Evolutionary conservation across 2,329 filamentous ascomycete genomes (phyloP).

Genomic region (Alternaria burnsii): DNA sequence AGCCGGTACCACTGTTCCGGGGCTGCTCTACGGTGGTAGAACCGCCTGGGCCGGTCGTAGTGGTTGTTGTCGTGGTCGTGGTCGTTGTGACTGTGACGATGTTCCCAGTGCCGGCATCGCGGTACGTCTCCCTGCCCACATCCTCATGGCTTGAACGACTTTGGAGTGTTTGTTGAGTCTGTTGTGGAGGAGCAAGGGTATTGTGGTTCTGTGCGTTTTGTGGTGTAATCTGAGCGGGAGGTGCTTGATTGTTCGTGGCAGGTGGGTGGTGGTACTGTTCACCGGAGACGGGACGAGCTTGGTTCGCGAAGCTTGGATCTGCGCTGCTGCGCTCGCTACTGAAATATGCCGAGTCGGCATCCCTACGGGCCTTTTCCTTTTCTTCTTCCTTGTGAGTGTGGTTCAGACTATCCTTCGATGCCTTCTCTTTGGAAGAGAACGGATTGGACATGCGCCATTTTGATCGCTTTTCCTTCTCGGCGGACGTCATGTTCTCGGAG

Average conservation of each 20-base stretch:
- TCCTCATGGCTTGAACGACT: conserved; percentile 36
- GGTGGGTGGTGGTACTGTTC: conserved; percentile 35
- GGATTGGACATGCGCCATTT: conserved; percentile 50
- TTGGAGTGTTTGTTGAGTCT: conserved; percentile 22
- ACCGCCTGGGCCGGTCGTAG: conserved; percentile 46
- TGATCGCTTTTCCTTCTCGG: conserved; percentile 48
- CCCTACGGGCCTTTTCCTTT: conserved; percentile 21
- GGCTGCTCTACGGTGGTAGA: conserved; percentile 46
- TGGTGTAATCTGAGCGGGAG: conserved; percentile 18
- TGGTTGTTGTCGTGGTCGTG: conserved; percentile 49
- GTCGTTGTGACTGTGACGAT: conserved; percentile 48
- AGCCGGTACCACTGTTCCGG: conserved; percentile 19
- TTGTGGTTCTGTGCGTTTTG: conserved; percentile 15
- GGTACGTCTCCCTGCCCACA: conserved; percentile 41
- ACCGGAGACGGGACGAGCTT: conserved; percentile 37
- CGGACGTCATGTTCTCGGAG: conserved; percentile 28
- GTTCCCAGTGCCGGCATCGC: conserved; percentile 43
- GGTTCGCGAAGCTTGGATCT: conserved; percentile 44
- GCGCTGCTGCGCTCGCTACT: conserved; percentile 46
- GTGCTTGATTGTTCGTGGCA: conserved; percentile 23
- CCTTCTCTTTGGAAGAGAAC: conserved; percentile 48
- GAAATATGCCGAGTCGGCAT: conserved; percentile 45
- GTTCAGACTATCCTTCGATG: conserved; percentile 19
- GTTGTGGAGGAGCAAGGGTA: conserved; percentile 25
- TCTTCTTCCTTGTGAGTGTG: conserved; percentile 23